Evolutionary conservation across 345 rosid genomes (phyloP).

Genomic region (Rhodomyrtus tomentosa): DNA sequence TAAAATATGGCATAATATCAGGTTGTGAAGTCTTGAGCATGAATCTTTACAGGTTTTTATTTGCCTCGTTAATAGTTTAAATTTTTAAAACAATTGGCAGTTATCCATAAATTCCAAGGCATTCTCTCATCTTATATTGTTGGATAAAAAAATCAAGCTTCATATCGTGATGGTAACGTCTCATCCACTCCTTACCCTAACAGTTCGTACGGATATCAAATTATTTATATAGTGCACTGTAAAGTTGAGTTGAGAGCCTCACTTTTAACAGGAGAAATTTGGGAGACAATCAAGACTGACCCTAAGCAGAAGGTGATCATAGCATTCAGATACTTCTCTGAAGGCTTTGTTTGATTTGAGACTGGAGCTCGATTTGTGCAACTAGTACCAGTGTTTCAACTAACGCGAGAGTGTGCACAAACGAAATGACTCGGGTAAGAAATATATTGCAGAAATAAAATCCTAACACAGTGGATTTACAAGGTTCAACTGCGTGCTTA

Average conservation of each 20-base stretch:
- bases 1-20: too few relatives aligned
- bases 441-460: background rate
- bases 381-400: background rate
- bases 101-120: too few relatives aligned
- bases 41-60: too few relatives aligned
- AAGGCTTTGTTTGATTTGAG: background rate
- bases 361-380: background rate
- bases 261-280: background rate
- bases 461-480: rapidly evolving
- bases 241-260: background rate
- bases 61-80: too few relatives aligned
- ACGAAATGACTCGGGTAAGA: background rate
- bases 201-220: background rate
- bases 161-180: background rate
- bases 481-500: background rate
- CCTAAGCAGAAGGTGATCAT: background rate
- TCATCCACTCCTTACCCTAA: background rate
- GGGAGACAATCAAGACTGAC: background rate
- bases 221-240: background rate
- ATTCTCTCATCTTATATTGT: background rate
- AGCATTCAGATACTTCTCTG: background rate
- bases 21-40: rapidly evolving
- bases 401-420: background rate
- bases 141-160: background rate
- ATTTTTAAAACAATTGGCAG: too few relatives aligned